Evolutionary conservation across 768 basidiomycete species (phyloP), one percentile per base, ranked within the genome.

Genomic region (Brasilioporus rufonigricans): DNA sequence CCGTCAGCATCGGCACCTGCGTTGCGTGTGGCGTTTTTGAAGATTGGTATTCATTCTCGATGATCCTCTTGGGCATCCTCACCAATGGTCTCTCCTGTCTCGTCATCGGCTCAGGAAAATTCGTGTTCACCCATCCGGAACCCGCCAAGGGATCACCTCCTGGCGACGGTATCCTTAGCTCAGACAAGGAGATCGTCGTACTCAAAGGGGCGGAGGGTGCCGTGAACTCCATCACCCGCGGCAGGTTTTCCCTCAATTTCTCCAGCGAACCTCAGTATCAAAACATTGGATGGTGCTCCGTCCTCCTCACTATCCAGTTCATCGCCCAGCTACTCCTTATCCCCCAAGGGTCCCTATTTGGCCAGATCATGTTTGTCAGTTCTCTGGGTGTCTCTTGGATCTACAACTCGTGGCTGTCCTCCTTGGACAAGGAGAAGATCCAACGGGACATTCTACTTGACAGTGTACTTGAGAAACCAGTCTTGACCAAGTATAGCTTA

Each of bases 331-430:
- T 74, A 5, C 63, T 74, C 44, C 70, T 74, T 23, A 50, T 72
- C 26, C 73, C 73, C 0, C 72, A 73, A 53, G 62, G 60, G 5
- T 48, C 60, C 0, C 51, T 72, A 8, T 72, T 73, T 27, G 73
- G 73, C 13, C 73, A 74, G 54, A 60, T 71, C 53, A 61, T 74
- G 64, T 75, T 74, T 45, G 61, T 74, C 36, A 0, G 50, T 12
- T 67, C 72, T 0, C 69, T 74, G 8, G 66, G 52, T 14, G 65
- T 72, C 31, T 74, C 74, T 14, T 74, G 71, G 71, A 21, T 57
- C 4, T 74, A 75, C 47, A 74, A 73, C 41, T 66, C 65, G 11
- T 73, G 65, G 61, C 48, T 75, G 1, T 68, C 73, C 3, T 71
- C 69, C 9, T 60, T 78, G 72, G 74, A 80, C 44, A 70, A 58